A percentile compares a stretch with the other conserved stretches of the same genome.
Evolutionary conservation across 1,139 yeast genomes (phyloP).

Genomic region (Magnusiomyces tetraspermus): DNA sequence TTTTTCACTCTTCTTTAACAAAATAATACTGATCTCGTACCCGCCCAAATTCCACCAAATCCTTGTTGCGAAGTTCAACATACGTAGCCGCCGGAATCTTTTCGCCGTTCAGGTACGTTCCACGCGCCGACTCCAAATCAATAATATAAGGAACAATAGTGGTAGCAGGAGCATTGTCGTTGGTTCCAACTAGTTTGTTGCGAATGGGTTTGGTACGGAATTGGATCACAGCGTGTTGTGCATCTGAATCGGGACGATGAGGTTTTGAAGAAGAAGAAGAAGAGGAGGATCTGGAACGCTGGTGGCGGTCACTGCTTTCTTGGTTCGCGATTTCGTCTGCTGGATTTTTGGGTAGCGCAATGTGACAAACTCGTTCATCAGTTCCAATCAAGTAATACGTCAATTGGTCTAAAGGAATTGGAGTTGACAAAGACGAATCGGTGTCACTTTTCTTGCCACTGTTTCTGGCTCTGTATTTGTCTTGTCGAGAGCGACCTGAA

Average conservation of each 20-base stretch:
- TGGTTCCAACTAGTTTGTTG: constrained; percentile 20
- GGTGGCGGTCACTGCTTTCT: no score
- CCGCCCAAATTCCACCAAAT: constrained; percentile 41
- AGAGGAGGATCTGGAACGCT: no score
- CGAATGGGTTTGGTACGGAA: constrained; percentile 30
- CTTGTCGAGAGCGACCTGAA: no score
- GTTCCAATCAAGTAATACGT: constrained; percentile 40
- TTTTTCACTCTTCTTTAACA: constrained; percentile 14
- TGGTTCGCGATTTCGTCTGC: neutral
- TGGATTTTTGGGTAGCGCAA: constrained; percentile 32
- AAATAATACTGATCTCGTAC: constrained; percentile 31
- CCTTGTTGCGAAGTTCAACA: constrained; percentile 42
- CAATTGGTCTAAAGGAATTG: constrained; percentile 28
- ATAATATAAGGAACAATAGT: constrained; percentile 38
- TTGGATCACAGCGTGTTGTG: constrained; percentile 51
- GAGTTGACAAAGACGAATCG: constrained; percentile 23
- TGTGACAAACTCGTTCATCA: constrained; percentile 38
- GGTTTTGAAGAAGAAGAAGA: no score
- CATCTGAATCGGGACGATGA: constrained; percentile 4
- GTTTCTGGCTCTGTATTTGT: constrained; percentile 19
- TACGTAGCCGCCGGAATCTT: constrained; percentile 40
- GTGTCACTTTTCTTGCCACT: constrained; percentile 15
- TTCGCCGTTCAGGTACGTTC: constrained; percentile 42
- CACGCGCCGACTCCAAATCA: constrained; percentile 47
- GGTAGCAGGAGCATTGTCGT: neutral